A percentile compares a stretch with the other conserved stretches of the same genome.
Conservation (phyloP, 306 rosid genomes). For the Citrullus mucosospermus region DNA sequence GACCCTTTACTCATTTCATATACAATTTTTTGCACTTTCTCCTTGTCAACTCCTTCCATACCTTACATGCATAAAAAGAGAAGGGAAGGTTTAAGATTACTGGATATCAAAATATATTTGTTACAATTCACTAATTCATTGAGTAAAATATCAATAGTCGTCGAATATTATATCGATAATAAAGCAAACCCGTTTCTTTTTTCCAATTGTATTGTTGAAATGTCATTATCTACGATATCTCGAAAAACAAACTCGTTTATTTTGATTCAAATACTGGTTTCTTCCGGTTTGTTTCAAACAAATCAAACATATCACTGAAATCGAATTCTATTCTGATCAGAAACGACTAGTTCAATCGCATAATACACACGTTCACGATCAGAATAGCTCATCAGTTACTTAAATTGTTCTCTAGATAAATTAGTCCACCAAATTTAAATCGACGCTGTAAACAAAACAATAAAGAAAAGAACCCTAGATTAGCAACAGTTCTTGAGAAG, state of each 20-base stretch:
- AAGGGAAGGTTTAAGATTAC: background rate
- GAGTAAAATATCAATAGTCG: background rate
- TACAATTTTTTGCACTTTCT: slow-evolving; percentile 69
- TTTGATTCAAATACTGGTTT: background rate
- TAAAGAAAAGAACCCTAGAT: slow-evolving; percentile 28
- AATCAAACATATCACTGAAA: background rate
- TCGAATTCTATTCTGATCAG: background rate
- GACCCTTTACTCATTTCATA: slow-evolving; percentile 98
- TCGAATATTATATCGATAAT: background rate
- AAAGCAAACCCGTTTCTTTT: background rate
- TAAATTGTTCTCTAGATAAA: background rate
- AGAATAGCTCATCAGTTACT: background rate
- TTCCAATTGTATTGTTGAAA: background rate
- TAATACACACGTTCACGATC: background rate
- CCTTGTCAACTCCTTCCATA: slow-evolving; percentile 94
- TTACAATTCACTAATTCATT: background rate
- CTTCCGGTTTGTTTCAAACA: background rate
- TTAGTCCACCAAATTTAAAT: background rate
- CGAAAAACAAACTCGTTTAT: background rate
- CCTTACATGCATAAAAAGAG: slow-evolving; percentile 24
- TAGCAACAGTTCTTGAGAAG: slow-evolving; percentile 13
- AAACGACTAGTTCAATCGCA: background rate
- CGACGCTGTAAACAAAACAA: background rate
- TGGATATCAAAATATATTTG: background rate
- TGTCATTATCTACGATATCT: background rate